Base-by-base conservation (phyloP, 106 monocot species). In the Platanthera guangdongensis region DNA sequence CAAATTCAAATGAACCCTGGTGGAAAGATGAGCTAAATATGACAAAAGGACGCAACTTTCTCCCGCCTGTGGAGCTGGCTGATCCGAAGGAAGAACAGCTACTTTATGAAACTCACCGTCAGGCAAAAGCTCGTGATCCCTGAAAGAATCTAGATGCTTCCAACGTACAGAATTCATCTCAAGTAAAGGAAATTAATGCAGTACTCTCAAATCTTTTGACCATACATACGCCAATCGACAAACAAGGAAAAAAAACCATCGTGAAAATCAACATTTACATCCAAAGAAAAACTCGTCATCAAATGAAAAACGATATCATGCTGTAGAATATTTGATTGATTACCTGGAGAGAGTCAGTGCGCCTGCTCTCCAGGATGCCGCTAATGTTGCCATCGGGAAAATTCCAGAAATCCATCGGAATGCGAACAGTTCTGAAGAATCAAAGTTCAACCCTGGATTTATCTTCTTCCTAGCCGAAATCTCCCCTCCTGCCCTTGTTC, bases 341-440 rank as follows among this genome's bases (percentile, higher is more conserved):
- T 51, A 77, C 77, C 49, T 28, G 39, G 52, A 62, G 25, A 70
- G 79, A 45, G 39, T 80, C 51, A 63, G 48, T 30, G 50, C 71
- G 62, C 51, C 79, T 73, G 62, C n/a, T 63, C 73, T 74, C 79
- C 74, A 80, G 64, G 10, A 65, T 32, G 63, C 30, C 32, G 16
- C 32, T 64, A 32, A 80, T 74, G 64, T 80, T 80, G 50, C 74
- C 73, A 18, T 80, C 79, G 22, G 79, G 60, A 47, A 47, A 74
- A 74, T 47, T 50, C 79, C 79, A 80, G 19, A 50, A 62, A 47
- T 80, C 79, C 79, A 80, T 74, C 21, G 46, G 46, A 39, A 49
- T 71, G 70, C 47, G 47, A 71, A 47, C 1, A 48, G 45, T 4
- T 13, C 15, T 13, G n/a, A n/a, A 48, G 48, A 71, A 71, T 71